Percentiles rank a stretch among this genome's conserved stretches.
Evolutionary conservation across 2,329 filamentous ascomycete species (phyloP).

Genomic region (Epichloe elymi): DNA sequence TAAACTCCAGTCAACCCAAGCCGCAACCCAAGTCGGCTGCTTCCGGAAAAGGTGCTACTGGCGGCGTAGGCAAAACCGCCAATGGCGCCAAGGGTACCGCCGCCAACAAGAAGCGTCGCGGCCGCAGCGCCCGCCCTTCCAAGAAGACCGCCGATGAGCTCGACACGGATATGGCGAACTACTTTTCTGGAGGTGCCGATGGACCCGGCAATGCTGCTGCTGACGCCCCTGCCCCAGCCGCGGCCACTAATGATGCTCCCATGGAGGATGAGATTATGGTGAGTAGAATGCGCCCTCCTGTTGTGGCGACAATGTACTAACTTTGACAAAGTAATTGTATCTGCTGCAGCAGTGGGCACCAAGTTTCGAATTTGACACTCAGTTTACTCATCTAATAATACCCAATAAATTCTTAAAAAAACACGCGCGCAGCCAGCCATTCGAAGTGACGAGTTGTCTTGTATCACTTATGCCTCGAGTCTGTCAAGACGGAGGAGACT

Average conservation of each 20-base stretch:
- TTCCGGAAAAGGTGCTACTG: slow-evolving; percentile 41
- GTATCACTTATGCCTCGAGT: neutral
- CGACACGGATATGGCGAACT: slow-evolving; percentile 95
- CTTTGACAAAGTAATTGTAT: neutral
- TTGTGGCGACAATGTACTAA: neutral
- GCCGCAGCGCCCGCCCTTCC: slow-evolving; percentile 49
- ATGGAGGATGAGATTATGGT: slow-evolving; percentile 55
- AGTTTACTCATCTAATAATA: slow-evolving; percentile 3
- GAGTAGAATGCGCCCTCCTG: slow-evolving; percentile 8
- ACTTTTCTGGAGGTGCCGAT: slow-evolving; percentile 50
- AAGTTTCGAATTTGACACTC: neutral
- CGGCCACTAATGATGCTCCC: slow-evolving; percentile 39
- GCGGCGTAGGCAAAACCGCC: slow-evolving; percentile 23
- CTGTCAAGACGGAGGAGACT: neutral
- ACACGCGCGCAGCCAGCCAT: neutral
- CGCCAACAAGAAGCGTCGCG: slow-evolving; percentile 39
- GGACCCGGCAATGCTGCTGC: slow-evolving; percentile 33
- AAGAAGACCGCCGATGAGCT: slow-evolving; percentile 93
- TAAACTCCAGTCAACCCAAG: slow-evolving; percentile 17
- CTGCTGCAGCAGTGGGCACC: neutral
- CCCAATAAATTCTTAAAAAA: slow-evolving; percentile 3
- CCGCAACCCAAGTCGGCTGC: slow-evolving; percentile 69
- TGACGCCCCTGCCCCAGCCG: slow-evolving; percentile 28
- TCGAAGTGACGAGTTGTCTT: neutral
- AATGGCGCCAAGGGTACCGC: slow-evolving; percentile 31